These are phyloP conservation scores for Phlebopus sp. DNA, from an alignment of 1,284 basidiomycete species.

Conservation along the genomic window DNA sequence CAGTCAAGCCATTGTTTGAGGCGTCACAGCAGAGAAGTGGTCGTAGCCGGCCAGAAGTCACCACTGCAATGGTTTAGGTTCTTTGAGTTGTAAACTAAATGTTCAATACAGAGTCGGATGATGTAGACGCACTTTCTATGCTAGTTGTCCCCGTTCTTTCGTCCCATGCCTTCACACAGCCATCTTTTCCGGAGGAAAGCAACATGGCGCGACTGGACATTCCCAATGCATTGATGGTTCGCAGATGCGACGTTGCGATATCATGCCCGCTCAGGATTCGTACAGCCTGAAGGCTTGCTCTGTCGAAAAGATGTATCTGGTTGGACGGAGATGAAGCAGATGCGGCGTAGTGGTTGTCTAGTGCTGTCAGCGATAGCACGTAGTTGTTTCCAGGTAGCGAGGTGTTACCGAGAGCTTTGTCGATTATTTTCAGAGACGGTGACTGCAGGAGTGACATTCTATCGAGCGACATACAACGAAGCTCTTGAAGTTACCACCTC, in stretches of 20 bases:
- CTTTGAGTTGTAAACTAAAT: constrained; percentile 45
- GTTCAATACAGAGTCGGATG: constrained; percentile 16
- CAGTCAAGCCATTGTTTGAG: constrained; percentile 58
- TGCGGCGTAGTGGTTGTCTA: constrained; percentile 53
- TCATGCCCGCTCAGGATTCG: constrained; percentile 53
- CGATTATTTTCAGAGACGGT: constrained; percentile 25
- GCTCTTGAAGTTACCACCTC: no score
- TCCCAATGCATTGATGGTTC: constrained; percentile 36
- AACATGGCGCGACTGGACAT: constrained; percentile 36
- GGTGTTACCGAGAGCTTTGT: constrained; percentile 35
- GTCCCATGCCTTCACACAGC: constrained; percentile 68
- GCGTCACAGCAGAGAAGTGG: constrained; percentile 66
- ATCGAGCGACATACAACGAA: not conserved
- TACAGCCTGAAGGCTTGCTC: constrained; percentile 45
- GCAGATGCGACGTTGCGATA: constrained; percentile 49
- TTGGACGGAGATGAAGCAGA: constrained; percentile 55
- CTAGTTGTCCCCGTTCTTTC: constrained; percentile 50
- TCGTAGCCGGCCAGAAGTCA: constrained; percentile 41
- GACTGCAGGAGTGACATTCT: constrained; percentile 29
- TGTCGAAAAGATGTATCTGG: constrained; percentile 63
- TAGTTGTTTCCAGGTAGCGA: constrained; percentile 48
- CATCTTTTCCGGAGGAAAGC: constrained; percentile 63
- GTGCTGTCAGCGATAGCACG: constrained; percentile 51
- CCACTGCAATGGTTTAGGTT: constrained; percentile 38
- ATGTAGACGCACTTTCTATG: constrained; percentile 54